Evolutionary conservation across 2,329 filamentous ascomycete genomes (phyloP).

Genomic region (Tetracladium maxilliforme): DNA sequence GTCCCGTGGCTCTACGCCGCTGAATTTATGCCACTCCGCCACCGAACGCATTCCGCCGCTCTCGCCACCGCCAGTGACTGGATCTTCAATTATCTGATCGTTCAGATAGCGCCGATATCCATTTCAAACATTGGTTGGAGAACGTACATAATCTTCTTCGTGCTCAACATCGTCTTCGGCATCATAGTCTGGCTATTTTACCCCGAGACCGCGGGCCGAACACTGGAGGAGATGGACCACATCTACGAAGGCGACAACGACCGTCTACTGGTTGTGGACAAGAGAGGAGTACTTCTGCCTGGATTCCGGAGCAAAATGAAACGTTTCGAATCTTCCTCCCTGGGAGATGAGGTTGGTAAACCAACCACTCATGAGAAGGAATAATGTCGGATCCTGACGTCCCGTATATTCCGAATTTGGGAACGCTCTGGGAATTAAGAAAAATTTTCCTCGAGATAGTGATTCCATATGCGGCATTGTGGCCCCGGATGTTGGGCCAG

Average conservation of each 20-base stretch:
- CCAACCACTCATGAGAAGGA: slow-evolving; percentile 3
- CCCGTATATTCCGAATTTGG: too few species aligned
- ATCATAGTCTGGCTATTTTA: slow-evolving; percentile 31
- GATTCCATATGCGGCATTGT: too few species aligned
- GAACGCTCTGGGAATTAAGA: too few species aligned
- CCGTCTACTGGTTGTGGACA: too few species aligned
- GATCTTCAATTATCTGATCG: slow-evolving; percentile 40
- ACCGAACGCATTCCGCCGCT: slow-evolving; percentile 1
- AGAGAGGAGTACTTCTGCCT: too few species aligned
- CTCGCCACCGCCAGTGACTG: slow-evolving; percentile 9
- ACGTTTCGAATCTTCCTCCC: too few species aligned
- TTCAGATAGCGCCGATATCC: slow-evolving; percentile 21
- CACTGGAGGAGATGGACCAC: slow-evolving; percentile 48
- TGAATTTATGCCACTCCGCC: slow-evolving; percentile 1
- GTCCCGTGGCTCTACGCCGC: slow-evolving; percentile 1
- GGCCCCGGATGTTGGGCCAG: too few species aligned
- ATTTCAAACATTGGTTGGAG: slow-evolving; percentile 16
- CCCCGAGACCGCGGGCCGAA: slow-evolving; percentile 45
- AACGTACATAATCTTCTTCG: slow-evolving; percentile 28
- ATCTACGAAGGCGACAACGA: too few species aligned
- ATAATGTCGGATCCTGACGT: too few species aligned
- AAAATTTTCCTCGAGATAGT: too few species aligned
- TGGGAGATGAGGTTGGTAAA: slow-evolving; percentile 16
- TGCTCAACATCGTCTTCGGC: slow-evolving; percentile 22
- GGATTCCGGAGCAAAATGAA: too few species aligned